These are phyloP conservation scores for Apophysomyces variabilis DNA, from an alignment of 371 early-diverging fungal genomes.

Conservation along the genomic window DNA sequence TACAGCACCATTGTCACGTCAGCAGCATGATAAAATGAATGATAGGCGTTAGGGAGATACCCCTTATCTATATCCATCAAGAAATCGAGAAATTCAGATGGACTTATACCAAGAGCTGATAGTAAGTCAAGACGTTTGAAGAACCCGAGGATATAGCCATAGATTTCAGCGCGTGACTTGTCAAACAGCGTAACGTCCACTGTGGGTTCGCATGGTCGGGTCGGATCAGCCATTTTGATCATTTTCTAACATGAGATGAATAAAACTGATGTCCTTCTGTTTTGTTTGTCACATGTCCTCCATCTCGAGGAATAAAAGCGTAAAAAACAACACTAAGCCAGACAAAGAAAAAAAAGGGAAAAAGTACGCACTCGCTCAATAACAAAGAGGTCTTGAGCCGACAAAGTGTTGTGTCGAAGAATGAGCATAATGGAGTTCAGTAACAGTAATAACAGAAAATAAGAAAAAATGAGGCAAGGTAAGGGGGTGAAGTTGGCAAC, in stretches of 20 bases:
- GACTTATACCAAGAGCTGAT: slow-evolving; percentile 59
- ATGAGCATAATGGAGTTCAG: slow-evolving; percentile 20
- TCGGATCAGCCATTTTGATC: slow-evolving; percentile 42
- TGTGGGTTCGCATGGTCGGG: slow-evolving; percentile 28
- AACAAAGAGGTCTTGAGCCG: slow-evolving; percentile 29
- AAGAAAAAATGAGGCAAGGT: neutral
- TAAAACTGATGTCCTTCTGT: neutral
- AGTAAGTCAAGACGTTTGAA: slow-evolving; percentile 65
- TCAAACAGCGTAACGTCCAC: slow-evolving; percentile 71
- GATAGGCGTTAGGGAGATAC: slow-evolving; percentile 84
- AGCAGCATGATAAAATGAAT: slow-evolving; percentile 87
- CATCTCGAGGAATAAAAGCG: neutral
- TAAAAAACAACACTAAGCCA: no score
- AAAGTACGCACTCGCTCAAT: slow-evolving; percentile 27
- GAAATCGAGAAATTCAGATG: slow-evolving; percentile 78
- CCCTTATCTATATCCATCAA: slow-evolving; percentile 81
- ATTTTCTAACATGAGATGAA: slow-evolving; percentile 29
- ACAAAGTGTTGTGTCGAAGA: slow-evolving; percentile 28
- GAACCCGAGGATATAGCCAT: slow-evolving; percentile 71
- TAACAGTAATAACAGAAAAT: no score
- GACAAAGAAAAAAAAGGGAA: no score
- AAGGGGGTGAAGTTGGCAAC: neutral
- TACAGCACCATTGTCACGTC: slow-evolving; percentile 86
- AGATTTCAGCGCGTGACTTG: slow-evolving; percentile 68
- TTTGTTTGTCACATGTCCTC: neutral